Base-by-base conservation (phyloP, 257 asterid species). In the Solanum pimpinellifolium region DNA sequence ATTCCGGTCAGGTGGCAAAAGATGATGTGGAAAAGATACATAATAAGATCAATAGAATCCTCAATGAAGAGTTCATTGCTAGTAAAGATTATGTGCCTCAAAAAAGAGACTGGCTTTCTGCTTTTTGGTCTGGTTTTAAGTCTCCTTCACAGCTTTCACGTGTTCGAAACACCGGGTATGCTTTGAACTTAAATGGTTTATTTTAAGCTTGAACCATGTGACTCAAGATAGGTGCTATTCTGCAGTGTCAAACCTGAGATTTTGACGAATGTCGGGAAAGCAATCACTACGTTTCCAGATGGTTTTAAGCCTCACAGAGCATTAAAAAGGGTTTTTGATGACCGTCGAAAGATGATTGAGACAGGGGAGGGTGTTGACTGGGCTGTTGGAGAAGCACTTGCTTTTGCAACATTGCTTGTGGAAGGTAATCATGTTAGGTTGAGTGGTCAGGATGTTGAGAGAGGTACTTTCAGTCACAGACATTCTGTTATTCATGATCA, bases 61-160 rank as follows among this genome's bases (percentile, higher is more conserved):
- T 89, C 52, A 87, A 89, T 89, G 91, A 86, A 83, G 91, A 89
- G 86, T 87, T 89, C 68, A 15, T 83, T 59, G 89, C 91, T 70
- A 87, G 91, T 87, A 87, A 87, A 72, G 91, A 87, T 39, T 89
- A 89, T 77, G 86, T 86, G 37, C 91, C 91, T 41, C 82, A 89
- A 39, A 89, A 78, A 73, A 37, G 89, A 47, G 91, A 89, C 85
- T 89, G 91, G 91, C 91, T 89, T 70, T 86, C 89, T 44, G 91
- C 89, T 6, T 86, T 83, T 83, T 89, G 91, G 91, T 11, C 83
- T 39, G 91, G 91, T 21, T 89, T 89, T 78, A 89, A 89, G 83
- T 89, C 91, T 75, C 89, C 91, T 35, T 87, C 83, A 74, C 90
- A 89, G 86, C 90, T 89, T 83, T 89, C 90, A 70, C 90, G 90